Percentiles rank a stretch among this genome's conserved stretches.
Evolutionary conservation across 169 alveolate species (phyloP).

Genomic region (Babesia ovata): DNA sequence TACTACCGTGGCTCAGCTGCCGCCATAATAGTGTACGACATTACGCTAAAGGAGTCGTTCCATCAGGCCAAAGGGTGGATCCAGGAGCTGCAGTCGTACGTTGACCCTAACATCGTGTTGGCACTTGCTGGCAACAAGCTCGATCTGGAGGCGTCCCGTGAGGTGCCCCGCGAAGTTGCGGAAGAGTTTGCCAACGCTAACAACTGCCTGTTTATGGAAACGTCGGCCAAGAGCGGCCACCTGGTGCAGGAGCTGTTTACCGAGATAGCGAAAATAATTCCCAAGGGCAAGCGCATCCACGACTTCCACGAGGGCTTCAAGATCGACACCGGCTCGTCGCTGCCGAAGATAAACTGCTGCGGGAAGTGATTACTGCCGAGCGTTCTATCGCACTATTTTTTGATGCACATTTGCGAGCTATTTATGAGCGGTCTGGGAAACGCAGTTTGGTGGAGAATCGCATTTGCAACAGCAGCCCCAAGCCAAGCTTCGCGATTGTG

Average conservation of each 20-base stretch:
- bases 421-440: too few species aligned
- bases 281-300: slow-evolving; percentile 61
- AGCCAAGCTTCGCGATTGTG: too few species aligned
- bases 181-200: slow-evolving; percentile 87
- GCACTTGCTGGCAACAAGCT: slow-evolving; percentile 89
- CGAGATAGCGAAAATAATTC: slow-evolving; percentile 73
- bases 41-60: slow-evolving; percentile 84
- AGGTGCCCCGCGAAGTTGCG: slow-evolving; percentile 83
- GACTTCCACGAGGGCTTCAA: slow-evolving; percentile 67
- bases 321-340: slow-evolving; percentile 31
- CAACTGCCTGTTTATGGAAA: slow-evolving; percentile 85
- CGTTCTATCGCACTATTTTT: not conserved
- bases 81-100: slow-evolving; percentile 81
- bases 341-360: slow-evolving; percentile 33
- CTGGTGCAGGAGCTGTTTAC: slow-evolving; percentile 86
- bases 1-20: slow-evolving; percentile 87
- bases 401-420: not conserved
- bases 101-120: slow-evolving; percentile 79
- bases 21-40: slow-evolving; percentile 90
- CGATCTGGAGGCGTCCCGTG: slow-evolving; percentile 83
- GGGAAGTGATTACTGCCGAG: not conserved
- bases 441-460: too few species aligned
- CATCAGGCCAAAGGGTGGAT: slow-evolving; percentile 89
- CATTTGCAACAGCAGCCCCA: too few species aligned
- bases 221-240: slow-evolving; percentile 90